Evolutionary conservation across 352 stramenopile species (phyloP).

Genomic region (Globisporangium mamillatum): DNA sequence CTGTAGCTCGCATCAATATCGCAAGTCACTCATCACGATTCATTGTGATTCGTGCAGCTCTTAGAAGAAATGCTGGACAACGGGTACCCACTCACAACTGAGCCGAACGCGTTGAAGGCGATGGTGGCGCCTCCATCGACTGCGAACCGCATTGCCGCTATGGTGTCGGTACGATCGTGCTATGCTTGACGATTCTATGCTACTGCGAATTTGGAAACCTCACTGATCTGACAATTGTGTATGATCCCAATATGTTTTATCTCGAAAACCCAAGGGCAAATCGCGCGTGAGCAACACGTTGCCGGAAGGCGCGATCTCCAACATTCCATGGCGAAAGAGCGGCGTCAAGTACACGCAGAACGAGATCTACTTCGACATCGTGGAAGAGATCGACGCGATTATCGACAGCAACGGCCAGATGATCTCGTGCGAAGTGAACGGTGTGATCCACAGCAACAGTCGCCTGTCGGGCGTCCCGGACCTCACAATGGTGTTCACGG

Average conservation of each 20-base stretch:
- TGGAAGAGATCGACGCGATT: conserved; percentile 98
- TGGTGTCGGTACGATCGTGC: conserved; percentile 57
- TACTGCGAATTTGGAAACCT: too few relatives aligned
- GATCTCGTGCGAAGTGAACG: conserved; percentile 94
- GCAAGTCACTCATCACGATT: not conserved
- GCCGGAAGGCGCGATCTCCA: conserved; percentile 90
- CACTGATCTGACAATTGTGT: not conserved
- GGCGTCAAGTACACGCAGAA: conserved; percentile 96
- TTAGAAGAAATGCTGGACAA: conserved; percentile 98
- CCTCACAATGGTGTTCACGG: conserved; percentile 95
- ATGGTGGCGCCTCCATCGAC: conserved; percentile 96
- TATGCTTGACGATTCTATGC: not conserved
- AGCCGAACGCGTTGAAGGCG: conserved; percentile 96
- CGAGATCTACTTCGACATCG: conserved; percentile 99
- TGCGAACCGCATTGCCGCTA: conserved; percentile 84
- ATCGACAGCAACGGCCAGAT: conserved; percentile 89
- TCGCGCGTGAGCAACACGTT: conserved; percentile 91
- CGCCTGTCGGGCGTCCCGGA: conserved; percentile 96
- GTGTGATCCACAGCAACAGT: conserved; percentile 94
- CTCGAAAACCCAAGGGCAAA: conserved; percentile 49
- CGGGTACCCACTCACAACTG: conserved; percentile 95
- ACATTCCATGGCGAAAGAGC: conserved; percentile 97
- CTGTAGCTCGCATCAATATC: not conserved
- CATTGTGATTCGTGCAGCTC: conserved; percentile 35
- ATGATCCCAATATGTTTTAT: not conserved